Base-by-base conservation (phyloP, 2,329 filamentous ascomycete genomes). In the Aspergillus aculeatus region DNA sequence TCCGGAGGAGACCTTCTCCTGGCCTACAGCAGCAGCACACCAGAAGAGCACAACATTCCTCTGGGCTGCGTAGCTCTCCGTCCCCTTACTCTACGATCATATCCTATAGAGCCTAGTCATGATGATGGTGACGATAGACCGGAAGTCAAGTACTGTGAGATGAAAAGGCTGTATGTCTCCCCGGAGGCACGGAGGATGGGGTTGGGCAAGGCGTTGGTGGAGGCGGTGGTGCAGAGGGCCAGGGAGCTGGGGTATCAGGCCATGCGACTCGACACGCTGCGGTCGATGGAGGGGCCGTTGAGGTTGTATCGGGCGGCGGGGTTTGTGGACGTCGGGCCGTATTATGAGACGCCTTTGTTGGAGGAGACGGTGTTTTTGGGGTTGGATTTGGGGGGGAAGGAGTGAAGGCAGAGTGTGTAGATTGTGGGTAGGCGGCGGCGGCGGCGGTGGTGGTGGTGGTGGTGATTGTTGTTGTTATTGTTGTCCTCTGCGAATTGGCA, bases 121-220 rank as follows among this genome's bases (percentile, higher is more conserved):
- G 38, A n/a, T 3, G 38, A 0, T 16, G 16, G 9, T 44, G 14
- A 6, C 9, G 38, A 35, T 12, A 35, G 16, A 41, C 6, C 26
- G n/a, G 5, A 14, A 31, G 6, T 60, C 14, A 53, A 50, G 21
- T 69, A 61, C 64, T 82, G 80, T 64, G 85, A 87, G 68, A 82
- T 87, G 74, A 87, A 87, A 68, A 77, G 84, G 1, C 73, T 87
- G 0, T 87, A 84, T 64, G 77, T 84, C 9, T 61, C 72, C 2
- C 81, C 81, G 0, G 66, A 73, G 47, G 78, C 78, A 1, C 78
- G 84, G 24, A 81, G 84, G 2, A 64, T 76, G 12, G 82, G 83
- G 0, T 67, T 84, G 1, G 83, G 84, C 1, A 77, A 75, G 54
- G 72, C 73, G 3, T 71, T 87, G 19, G 77, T 84, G 4, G 70